Evolutionary conservation across 139 green algal genomes (phyloP), one percentile per base, ranked within the genome.

Genomic region (Chlorella sorokiniana): DNA sequence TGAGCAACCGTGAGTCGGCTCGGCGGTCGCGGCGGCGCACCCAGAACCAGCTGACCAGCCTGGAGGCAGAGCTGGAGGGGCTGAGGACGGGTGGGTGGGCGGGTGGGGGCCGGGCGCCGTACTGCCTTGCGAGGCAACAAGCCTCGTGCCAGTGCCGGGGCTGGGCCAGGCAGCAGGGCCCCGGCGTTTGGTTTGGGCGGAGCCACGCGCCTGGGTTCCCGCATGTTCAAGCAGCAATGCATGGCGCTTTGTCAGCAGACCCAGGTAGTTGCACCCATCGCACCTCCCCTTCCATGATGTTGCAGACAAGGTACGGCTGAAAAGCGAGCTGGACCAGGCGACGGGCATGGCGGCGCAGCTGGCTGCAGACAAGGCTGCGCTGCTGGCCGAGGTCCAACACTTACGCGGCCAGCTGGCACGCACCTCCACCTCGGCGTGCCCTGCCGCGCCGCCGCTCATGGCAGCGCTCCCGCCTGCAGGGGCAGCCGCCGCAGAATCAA

Each of bases 1-100:
- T 97, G 64, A 94, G 88, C 51, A 98, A 98, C 75, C 87, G 95
- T 3, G 95, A 98, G 87, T 96, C 91, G 51, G 95, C 95, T 9
- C 83, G 95, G 40, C 87, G 95, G 16, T 97, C 93, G 0, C 78
- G 95, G 3, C 87, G 89, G 67, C 84, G 95, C 29, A 97, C 97
- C 84, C 95, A 98, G 89, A 94, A 96, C 82, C 95, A 98, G 78
- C 74, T 98, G 14, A 61, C 59, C n/a, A 89, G 72, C 42, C 75
- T 98, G 40, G 94, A 98, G 76, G 73, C 85, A 6, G 68, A 95
- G 90, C 74, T 95, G 51, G 51, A 75, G 29, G 29, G 44, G 67
- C 64, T 86, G n/a, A n/a, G n/a, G n/a, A n/a, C n/a, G n/a, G n/a
- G n/a, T n/a, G n/a, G n/a, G n/a, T n/a, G n/a, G n/a, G 40, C 48